Conservation (phyloP, 805 yeast species). For the Candida maesae region DNA sequence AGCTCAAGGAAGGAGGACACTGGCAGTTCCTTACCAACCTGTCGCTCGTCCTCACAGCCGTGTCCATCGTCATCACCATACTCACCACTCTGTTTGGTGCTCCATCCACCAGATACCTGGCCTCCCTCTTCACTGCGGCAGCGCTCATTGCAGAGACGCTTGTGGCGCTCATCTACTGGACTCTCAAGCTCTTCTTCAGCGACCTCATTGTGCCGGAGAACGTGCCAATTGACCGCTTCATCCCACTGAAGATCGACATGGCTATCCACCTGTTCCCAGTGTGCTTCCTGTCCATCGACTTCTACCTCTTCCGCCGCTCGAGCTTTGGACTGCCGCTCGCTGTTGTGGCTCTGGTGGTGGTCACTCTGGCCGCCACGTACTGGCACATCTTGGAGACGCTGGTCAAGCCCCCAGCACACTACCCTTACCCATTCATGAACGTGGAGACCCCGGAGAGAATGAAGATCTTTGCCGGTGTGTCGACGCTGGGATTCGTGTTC, state of each 20-base stretch:
- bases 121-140: constrained; percentile 37
- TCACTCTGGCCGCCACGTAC: constrained; percentile 42
- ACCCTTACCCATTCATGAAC: constrained; percentile 68
- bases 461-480: constrained; percentile 45
- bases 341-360: constrained; percentile 38
- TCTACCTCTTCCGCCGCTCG: constrained; percentile 46
- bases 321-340: constrained; percentile 36
- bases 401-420: constrained; percentile 45
- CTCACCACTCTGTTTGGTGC: constrained; percentile 32
- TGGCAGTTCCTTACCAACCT: constrained; percentile 70
- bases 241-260: constrained; percentile 52
- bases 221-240: constrained; percentile 25
- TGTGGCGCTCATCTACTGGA: constrained; percentile 69
- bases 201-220: constrained; percentile 41
- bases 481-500: constrained; percentile 33
- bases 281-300: constrained; percentile 48
- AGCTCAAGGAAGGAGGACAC: constrained; percentile 55
- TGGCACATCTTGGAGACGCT: constrained; percentile 49
- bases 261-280: constrained; percentile 60
- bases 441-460: constrained; percentile 42
- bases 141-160: constrained; percentile 56
- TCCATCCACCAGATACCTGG: not conserved
- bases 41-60: constrained; percentile 46
- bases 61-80: constrained; percentile 37
- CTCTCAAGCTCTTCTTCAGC: constrained; percentile 49